Percentiles rank a stretch among this genome's conserved stretches.
Evolutionary conservation across 441 rosid species (phyloP).

Genomic region (Pelargonium cotyledonis): DNA sequence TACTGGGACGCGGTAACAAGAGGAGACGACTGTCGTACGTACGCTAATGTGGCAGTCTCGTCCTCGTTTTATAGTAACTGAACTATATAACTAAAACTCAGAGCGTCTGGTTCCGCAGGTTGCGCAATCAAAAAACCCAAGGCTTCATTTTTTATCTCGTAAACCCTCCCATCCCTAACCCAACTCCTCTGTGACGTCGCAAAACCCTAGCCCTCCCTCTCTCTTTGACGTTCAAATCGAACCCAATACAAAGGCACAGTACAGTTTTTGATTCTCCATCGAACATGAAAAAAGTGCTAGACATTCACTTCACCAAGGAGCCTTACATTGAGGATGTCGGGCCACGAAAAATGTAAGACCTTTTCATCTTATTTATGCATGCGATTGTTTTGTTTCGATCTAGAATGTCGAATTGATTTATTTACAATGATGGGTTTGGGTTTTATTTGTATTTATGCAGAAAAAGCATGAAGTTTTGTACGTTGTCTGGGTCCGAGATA

Average conservation of each 20-base stretch:
- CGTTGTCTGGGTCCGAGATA: conserved; percentile 59
- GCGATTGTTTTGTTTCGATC: neutral
- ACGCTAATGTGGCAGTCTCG: too few relatives aligned
- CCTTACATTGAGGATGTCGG: conserved; percentile 86
- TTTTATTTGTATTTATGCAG: conserved; percentile 31
- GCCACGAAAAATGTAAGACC: conserved; percentile 55
- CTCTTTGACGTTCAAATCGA: neutral
- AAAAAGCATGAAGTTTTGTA: conserved; percentile 63
- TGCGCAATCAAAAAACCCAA: too few relatives aligned
- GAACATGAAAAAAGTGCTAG: neutral
- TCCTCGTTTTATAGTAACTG: too few relatives aligned
- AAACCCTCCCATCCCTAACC: neutral
- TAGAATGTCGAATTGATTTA: conserved; percentile 10
- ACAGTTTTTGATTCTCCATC: neutral
- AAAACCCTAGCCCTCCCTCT: conserved; percentile 1
- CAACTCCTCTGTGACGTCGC: neutral
- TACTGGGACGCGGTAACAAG: too few relatives aligned
- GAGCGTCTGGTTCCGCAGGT: too few relatives aligned
- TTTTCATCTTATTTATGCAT: neutral
- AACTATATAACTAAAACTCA: too few relatives aligned
- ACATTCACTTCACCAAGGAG: conserved; percentile 58
- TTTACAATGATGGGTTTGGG: neutral
- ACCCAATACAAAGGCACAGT: neutral
- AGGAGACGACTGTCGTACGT: too few relatives aligned
- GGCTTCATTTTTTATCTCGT: neutral